Conservation (phyloP, 139 green algal species). For the Yamagishiella unicocca region DNA sequence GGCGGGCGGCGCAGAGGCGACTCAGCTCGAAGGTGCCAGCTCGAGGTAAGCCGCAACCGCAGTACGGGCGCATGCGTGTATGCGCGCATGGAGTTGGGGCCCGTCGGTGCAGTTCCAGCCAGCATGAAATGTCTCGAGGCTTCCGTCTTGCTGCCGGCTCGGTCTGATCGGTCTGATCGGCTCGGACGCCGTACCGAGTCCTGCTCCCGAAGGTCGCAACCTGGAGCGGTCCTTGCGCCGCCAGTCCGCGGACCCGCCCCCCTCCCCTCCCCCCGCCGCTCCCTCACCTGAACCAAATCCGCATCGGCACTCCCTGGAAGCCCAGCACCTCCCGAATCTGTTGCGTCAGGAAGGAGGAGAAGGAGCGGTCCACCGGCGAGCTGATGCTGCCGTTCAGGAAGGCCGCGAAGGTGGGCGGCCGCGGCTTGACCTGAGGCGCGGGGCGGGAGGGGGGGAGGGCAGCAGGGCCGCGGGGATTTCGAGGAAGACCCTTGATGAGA, state of each 20-base stretch:
- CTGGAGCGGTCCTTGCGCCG: too few relatives aligned
- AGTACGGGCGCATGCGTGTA: neutral
- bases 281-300: constrained; percentile 64
- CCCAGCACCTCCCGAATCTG: constrained; percentile 65
- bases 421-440: constrained; percentile 70
- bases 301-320: constrained; percentile 70
- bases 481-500: neutral
- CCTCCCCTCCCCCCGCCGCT: neutral
- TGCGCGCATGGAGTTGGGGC: too few relatives aligned
- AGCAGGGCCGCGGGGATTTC: neutral
- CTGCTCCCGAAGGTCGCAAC: too few relatives aligned
- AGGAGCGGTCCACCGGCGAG: constrained; percentile 12
- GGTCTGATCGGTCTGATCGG: neutral
- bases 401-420: constrained; percentile 84
- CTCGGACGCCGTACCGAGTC: neutral
- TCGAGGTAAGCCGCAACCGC: neutral
- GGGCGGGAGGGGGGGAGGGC: neutral
- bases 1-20: neutral
- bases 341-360: constrained; percentile 59
- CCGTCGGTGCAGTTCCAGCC: neutral
- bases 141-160: neutral
- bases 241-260: too few relatives aligned
- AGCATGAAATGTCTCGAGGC: too few relatives aligned
- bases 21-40: neutral
- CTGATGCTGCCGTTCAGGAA: constrained; percentile 65